These are phyloP conservation scores for Phytophthora citrophthora DNA, from an alignment of 352 stramenopile species.

Conservation along the genomic window DNA sequence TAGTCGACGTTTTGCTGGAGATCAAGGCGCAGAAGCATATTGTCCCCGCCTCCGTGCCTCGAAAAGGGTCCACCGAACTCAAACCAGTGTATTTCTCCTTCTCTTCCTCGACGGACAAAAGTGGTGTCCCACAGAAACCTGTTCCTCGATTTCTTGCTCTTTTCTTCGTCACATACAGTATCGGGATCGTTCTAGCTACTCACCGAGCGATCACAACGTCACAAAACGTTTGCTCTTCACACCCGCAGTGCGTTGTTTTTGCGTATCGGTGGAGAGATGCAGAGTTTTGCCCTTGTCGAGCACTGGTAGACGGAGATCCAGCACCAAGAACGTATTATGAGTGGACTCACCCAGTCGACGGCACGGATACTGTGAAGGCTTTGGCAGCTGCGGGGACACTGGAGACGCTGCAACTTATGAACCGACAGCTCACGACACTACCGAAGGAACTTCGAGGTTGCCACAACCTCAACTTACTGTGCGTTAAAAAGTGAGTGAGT, in stretches of 20 bases:
- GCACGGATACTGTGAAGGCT: slow-evolving; percentile 17
- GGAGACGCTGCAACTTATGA: slow-evolving; percentile 42
- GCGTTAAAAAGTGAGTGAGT: not conserved
- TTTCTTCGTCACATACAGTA: slow-evolving; percentile 18
- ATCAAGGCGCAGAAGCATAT: slow-evolving; percentile 1
- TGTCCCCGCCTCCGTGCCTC: not conserved
- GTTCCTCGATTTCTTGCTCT: slow-evolving; percentile 6
- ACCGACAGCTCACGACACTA: slow-evolving; percentile 24
- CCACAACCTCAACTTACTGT: slow-evolving; percentile 45
- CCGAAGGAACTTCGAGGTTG: slow-evolving; percentile 41
- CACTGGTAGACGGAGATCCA: slow-evolving; percentile 31
- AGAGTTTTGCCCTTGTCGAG: slow-evolving; percentile 36
- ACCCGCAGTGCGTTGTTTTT: slow-evolving; percentile 41
- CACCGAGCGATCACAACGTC: slow-evolving; percentile 17
- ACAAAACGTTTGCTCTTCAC: slow-evolving; percentile 10
- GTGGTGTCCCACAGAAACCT: not conserved
- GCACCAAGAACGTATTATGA: slow-evolving; percentile 40
- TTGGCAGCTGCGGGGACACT: slow-evolving; percentile 31
- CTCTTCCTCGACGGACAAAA: not conserved
- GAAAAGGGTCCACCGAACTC: too few relatives aligned
- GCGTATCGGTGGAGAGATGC: slow-evolving; percentile 27
- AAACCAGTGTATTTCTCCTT: too few relatives aligned
- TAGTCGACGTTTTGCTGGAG: slow-evolving; percentile 36
- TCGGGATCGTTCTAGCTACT: slow-evolving; percentile 11
- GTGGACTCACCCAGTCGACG: slow-evolving; percentile 39